A percentile compares a stretch with the other conserved stretches of the same genome.
These are phyloP conservation scores for Kockovaella imperatae DNA, from an alignment of 768 basidiomycete species.

Conservation along the genomic window DNA sequence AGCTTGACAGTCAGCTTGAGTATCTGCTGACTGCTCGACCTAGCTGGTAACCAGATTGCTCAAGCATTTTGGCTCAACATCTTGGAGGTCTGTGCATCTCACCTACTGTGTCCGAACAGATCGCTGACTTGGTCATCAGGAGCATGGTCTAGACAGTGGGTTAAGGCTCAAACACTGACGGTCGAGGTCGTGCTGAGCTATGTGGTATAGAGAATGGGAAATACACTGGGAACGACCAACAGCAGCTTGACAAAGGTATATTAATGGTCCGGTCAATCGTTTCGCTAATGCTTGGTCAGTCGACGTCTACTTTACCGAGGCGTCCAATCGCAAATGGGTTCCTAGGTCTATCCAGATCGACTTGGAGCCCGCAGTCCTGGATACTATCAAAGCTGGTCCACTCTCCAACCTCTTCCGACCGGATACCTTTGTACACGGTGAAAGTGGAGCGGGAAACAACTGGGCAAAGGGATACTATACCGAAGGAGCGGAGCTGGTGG, in stretches of 20 bases:
- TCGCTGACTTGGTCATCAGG: constrained; percentile 12
- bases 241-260: constrained; percentile 64
- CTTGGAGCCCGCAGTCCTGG: constrained; percentile 77
- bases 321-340: constrained; percentile 65
- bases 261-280: constrained; percentile 6
- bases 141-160: constrained; percentile 36
- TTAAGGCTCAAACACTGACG: constrained; percentile 8
- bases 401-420: constrained; percentile 74
- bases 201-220: constrained; percentile 18
- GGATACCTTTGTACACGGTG: constrained; percentile 67
- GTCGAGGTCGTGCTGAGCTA: constrained; percentile 4
- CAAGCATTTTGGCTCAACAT: constrained; percentile 78
- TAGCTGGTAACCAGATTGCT: constrained; percentile 37
- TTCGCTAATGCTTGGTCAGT: constrained; percentile 39
- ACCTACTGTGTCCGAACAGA: not conserved
- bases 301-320: constrained; percentile 73
- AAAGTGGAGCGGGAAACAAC: constrained; percentile 73
- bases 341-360: constrained; percentile 86
- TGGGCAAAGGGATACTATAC: constrained; percentile 89
- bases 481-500: constrained; percentile 84
- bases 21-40: not conserved
- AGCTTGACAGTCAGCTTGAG: not conserved
- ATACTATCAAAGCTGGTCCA: constrained; percentile 63
- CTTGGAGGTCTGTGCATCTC: constrained; percentile 57
- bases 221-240: constrained; percentile 65